Evolutionary conservation across 2,329 filamentous ascomycete species (phyloP).

Genomic region (Cladosporium sp.): DNA sequence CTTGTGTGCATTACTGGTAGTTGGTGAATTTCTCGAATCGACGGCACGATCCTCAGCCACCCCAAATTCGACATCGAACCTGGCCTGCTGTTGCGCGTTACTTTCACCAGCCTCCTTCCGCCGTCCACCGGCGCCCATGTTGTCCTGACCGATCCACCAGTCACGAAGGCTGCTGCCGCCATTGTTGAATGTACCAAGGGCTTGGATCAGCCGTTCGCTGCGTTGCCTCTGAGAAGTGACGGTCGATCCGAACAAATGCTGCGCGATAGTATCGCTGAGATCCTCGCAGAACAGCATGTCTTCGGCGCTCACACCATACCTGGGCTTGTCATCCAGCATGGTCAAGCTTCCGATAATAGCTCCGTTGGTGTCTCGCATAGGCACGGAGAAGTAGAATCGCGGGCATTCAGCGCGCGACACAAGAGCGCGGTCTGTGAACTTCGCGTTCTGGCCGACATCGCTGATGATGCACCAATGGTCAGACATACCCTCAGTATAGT

Average conservation of each 20-base stretch:
- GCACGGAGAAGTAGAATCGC: constrained; percentile 53
- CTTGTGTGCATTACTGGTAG: no score
- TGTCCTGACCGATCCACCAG: constrained; percentile 27
- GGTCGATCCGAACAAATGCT: constrained; percentile 55
- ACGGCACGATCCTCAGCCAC: no score
- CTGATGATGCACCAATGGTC: constrained; percentile 23
- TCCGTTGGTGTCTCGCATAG: constrained; percentile 53
- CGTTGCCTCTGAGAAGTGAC: constrained; percentile 48
- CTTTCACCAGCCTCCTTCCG: background rate
- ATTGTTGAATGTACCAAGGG: constrained; percentile 44
- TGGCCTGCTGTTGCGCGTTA: background rate
- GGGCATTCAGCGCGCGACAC: constrained; percentile 10
- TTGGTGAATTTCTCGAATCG: no score
- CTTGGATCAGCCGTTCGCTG: constrained; percentile 51
- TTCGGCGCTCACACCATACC: constrained; percentile 45
- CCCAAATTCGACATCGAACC: constrained; percentile 21
- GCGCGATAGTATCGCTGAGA: constrained; percentile 52
- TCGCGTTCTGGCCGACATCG: constrained; percentile 17
- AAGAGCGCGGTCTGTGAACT: constrained; percentile 12
- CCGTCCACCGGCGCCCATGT: constrained; percentile 6
- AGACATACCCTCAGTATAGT: constrained; percentile 21
- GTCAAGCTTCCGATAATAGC: constrained; percentile 57
- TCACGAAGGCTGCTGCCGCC: constrained; percentile 21
- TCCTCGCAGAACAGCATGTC: constrained; percentile 55
- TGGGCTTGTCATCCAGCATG: constrained; percentile 54